Base-by-base conservation (phyloP, 2,329 filamentous ascomycete species). In the Stemphylium lycopersici region DNA sequence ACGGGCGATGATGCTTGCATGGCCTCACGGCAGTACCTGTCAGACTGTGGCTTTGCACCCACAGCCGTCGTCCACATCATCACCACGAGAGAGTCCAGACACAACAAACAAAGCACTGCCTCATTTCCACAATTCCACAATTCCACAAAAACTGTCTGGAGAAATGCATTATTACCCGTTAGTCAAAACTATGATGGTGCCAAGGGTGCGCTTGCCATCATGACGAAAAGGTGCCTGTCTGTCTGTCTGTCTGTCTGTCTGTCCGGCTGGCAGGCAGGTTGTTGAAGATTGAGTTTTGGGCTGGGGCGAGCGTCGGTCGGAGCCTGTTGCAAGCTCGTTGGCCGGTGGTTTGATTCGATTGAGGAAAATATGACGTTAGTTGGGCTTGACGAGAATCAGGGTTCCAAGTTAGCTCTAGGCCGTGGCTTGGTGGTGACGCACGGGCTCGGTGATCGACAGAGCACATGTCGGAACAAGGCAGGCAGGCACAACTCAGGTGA, bases 391-490 rank as follows among this genome's bases (percentile, higher is more conserved):
- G 13, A 42, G 4, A 52, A 54, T 45, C 39, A 49, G 52, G 52
- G 46, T 24, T 45, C 48, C 32, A 26, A 8, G n/a, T 26, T 36
- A 26, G 43, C 26, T 8, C 26, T 29, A 29, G 26, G 26, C 11
- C 18, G 45, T 49, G 48, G 45, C 15, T 20, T 49, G 52, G 38
- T 31, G 34, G 41, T 34, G 37, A 51, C 33, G 47, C 48, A 52
- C 41, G 42, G 34, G 12, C 39, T 6, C 31, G 26, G 24, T 12
- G 52, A 55, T 55, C 52, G 46, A 32, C 52, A 48, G 3, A 22
- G 29, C 40, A 38, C 24, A 39, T 40, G 36, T 41, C 33, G 40
- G 16, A 52, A 55, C 48, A 42, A 36, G 52, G 46, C 47, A 55
- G 47, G 34, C 36, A 39, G 29, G 22, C 37, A 51, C 47, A 33